Evolutionary conservation across 495 filamentous ascomycete species (phyloP), one percentile per base, ranked within the genome.

Genomic region (Neurospora intermedia): DNA sequence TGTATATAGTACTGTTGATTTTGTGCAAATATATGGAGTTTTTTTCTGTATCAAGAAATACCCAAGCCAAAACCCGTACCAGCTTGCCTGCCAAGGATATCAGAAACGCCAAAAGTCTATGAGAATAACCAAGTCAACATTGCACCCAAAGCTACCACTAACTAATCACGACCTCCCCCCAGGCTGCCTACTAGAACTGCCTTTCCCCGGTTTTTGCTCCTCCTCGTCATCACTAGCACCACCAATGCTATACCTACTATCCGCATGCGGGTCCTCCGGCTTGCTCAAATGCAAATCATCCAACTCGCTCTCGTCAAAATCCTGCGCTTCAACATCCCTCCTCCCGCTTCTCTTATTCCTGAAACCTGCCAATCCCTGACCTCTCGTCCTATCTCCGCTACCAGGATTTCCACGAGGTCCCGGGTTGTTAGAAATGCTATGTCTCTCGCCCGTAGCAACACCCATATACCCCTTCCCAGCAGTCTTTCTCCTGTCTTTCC

Each of bases 261-360:
- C 79, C 20, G 73, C 75, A n/a, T 78, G 78, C 2, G 81, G 79
- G 16, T 83, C 83, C 4, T 74, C 81, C 18, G 85, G 86, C 39
- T 83, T 87, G 20, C 73, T 75, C 31, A 88, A 80, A 73, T 91
- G 88, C 66, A 96, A 80, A 74, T 94, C 89, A 78, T 97, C 93
- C 43, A 98, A 78, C 80, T 97, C 93, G 54, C 87, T 87, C 82
- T 98, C 96, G 76, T 98, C 94, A 83, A 96, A 98, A 79, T 95
- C 94, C 15, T 85, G 91, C 18, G 92, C 91, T 81, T 97, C 94
- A 42, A 97, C 82, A 39, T 79, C 78, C 13, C 77, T 71, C 23
- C 70, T 77, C 8, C 77, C 69, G 6, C 54, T 62, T 13, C 70
- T 72, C 73, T 73, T 48, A 10, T 71, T 73, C 46, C 75, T 48